Conservation (phyloP, 306 rosid species). For the Echinosophora koreensis region DNA sequence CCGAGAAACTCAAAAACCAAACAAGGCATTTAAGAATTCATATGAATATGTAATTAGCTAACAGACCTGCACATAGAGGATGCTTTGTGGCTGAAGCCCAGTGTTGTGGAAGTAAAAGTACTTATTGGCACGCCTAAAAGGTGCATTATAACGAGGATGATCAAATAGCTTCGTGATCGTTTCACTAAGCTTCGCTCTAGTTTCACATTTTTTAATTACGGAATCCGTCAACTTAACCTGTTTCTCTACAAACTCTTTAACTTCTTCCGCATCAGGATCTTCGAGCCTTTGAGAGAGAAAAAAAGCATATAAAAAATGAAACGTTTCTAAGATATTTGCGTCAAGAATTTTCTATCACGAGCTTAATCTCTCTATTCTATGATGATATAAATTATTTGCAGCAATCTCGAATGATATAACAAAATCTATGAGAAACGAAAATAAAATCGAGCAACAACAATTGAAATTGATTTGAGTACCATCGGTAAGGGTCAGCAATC, state of each 20-base stretch:
- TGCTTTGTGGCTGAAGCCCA: conserved; percentile 84
- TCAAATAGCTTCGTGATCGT: conserved; percentile 80
- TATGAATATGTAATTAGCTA: conserved; percentile 26
- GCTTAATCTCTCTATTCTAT: neutral
- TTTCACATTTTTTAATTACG: conserved; percentile 72
- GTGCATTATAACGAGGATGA: conserved; percentile 84
- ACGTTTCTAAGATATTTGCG: neutral
- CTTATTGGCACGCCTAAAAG: conserved; percentile 72
- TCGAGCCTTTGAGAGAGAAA: conserved; percentile 70
- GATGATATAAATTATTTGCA: neutral
- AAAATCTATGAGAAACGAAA: neutral
- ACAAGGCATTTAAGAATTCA: neutral
- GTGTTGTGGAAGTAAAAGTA: conserved; percentile 85
- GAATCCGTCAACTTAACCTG: conserved; percentile 81
- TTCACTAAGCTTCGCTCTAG: conserved; percentile 71
- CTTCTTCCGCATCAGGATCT: conserved; percentile 93
- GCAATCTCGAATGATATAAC: neutral
- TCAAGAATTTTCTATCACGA: neutral
- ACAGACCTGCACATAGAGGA: conserved; percentile 82
- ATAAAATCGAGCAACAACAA: neutral
- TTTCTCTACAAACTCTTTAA: conserved; percentile 75
- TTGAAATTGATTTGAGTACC: conserved; percentile 52
- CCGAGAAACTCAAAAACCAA: conserved; percentile 9
- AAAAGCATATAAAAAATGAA: neutral
- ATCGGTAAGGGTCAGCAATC: conserved; percentile 85